phyloP scores from a whole-genome alignment of 306 rosid genomes.

The Trifolium subterraneum region DNA sequence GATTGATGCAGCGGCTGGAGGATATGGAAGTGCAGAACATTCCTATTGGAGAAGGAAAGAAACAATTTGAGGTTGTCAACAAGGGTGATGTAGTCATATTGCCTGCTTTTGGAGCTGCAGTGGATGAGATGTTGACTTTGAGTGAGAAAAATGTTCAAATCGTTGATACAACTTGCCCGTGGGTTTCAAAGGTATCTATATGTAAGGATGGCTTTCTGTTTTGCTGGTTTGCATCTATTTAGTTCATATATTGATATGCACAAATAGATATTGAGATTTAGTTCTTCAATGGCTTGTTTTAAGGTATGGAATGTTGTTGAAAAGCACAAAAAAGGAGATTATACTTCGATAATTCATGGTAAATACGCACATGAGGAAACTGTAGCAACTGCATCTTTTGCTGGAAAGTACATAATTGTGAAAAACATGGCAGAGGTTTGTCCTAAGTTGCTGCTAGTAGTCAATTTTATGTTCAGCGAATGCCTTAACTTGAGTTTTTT shows the following conservation, averaged over 20 bases:
- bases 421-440: slow-evolving; percentile 90
- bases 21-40: slow-evolving; percentile 82
- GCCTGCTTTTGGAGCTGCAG: slow-evolving; percentile 99
- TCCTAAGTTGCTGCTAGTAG: slow-evolving; percentile 36
- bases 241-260: slow-evolving; percentile 24
- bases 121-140: slow-evolving; percentile 91
- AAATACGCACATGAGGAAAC: slow-evolving; percentile 96
- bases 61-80: slow-evolving; percentile 79
- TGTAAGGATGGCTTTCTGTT: slow-evolving; percentile 12
- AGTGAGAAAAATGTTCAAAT: slow-evolving; percentile 82
- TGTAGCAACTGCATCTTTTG: slow-evolving; percentile 95
- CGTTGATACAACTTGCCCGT: slow-evolving; percentile 97
- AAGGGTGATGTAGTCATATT: slow-evolving; percentile 91
- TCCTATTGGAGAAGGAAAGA: slow-evolving; percentile 69
- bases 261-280: slow-evolving; percentile 38
- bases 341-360: slow-evolving; percentile 91
- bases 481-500: slow-evolving; percentile 12
- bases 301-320: slow-evolving; percentile 95
- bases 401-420: slow-evolving; percentile 83
- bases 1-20: slow-evolving; percentile 66
- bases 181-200: slow-evolving; percentile 89
- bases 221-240: slow-evolving; percentile 12
- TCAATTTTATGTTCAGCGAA: slow-evolving; percentile 23
- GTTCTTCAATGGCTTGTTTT: slow-evolving; percentile 41
- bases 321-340: slow-evolving; percentile 93